These are phyloP conservation scores for Scytalidium sp. DNA, from an alignment of 2,329 filamentous ascomycete species.

Conservation along the genomic window DNA sequence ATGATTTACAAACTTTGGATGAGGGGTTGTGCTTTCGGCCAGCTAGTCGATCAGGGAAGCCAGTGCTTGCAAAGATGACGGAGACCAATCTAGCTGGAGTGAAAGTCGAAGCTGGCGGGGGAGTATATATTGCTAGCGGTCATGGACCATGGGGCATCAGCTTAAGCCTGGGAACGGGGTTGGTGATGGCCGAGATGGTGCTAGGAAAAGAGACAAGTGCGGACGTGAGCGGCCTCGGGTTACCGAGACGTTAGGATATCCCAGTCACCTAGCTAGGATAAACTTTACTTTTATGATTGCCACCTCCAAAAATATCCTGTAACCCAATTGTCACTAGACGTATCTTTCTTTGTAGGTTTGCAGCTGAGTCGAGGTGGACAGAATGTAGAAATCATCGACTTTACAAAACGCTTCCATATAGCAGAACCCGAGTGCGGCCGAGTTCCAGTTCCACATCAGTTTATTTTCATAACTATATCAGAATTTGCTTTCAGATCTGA, in stretches of 20 bases:
- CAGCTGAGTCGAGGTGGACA: too few species aligned
- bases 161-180: constrained; percentile 64
- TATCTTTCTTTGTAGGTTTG: too few species aligned
- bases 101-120: constrained; percentile 43
- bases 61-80: constrained; percentile 57
- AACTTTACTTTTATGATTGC: too few species aligned
- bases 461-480: too few species aligned
- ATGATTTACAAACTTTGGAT: constrained; percentile 60
- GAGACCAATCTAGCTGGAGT: constrained; percentile 52
- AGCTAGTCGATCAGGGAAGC: constrained; percentile 59
- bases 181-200: constrained; percentile 68
- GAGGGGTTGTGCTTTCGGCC: constrained; percentile 73
- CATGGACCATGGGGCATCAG: constrained; percentile 77
- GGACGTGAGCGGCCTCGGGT: constrained; percentile 52
- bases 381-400: too few species aligned
- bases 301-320: too few species aligned
- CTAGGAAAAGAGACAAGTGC: constrained; percentile 55
- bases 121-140: constrained; percentile 68
- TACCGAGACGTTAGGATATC: constrained; percentile 17
- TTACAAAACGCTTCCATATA: too few species aligned
- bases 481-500: too few species aligned
- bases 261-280: too few species aligned
- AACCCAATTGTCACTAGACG: too few species aligned
- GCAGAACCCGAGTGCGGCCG: too few species aligned
- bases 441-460: too few species aligned